Percentiles rank a stretch among this genome's conserved stretches.
These are phyloP conservation scores for Wickerhamiella pararugosa DNA, from an alignment of 1,139 yeast genomes.

Conservation along the genomic window DNA sequence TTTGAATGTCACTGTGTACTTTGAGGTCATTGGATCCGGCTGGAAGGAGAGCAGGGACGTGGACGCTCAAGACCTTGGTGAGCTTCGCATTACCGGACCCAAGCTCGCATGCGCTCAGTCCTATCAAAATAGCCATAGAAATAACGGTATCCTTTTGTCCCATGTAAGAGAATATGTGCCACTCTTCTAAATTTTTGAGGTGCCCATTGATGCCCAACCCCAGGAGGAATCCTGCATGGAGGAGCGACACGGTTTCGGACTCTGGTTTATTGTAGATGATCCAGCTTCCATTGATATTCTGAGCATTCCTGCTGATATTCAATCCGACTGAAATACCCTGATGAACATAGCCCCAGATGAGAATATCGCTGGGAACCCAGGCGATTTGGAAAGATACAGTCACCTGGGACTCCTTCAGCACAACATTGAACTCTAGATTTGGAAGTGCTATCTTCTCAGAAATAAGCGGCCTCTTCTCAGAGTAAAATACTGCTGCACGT, in stretches of 20 bases:
- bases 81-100: slow-evolving; percentile 79
- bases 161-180: slow-evolving; percentile 90
- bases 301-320: slow-evolving; percentile 51
- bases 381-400: slow-evolving; percentile 48
- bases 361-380: slow-evolving; percentile 33
- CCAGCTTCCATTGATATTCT: slow-evolving; percentile 83
- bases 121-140: slow-evolving; percentile 73
- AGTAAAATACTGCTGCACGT: slow-evolving; percentile 55
- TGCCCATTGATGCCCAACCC: slow-evolving; percentile 92
- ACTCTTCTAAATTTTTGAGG: slow-evolving; percentile 67
- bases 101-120: slow-evolving; percentile 79
- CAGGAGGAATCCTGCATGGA: slow-evolving; percentile 87
- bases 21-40: slow-evolving; percentile 82
- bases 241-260: slow-evolving; percentile 31
- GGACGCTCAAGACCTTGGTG: slow-evolving; percentile 84
- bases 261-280: slow-evolving; percentile 45
- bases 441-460: slow-evolving; percentile 81
- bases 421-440: slow-evolving; percentile 51
- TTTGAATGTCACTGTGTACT: slow-evolving; percentile 69
- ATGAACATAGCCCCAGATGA: slow-evolving; percentile 83
- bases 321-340: slow-evolving; percentile 86
- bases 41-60: slow-evolving; percentile 82
- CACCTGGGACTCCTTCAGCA: slow-evolving; percentile 52
- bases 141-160: slow-evolving; percentile 83
- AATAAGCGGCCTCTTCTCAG: slow-evolving; percentile 60